These are phyloP conservation scores for Syzygium oleosum DNA, from an alignment of 345 rosid species.

Conservation along the genomic window DNA sequence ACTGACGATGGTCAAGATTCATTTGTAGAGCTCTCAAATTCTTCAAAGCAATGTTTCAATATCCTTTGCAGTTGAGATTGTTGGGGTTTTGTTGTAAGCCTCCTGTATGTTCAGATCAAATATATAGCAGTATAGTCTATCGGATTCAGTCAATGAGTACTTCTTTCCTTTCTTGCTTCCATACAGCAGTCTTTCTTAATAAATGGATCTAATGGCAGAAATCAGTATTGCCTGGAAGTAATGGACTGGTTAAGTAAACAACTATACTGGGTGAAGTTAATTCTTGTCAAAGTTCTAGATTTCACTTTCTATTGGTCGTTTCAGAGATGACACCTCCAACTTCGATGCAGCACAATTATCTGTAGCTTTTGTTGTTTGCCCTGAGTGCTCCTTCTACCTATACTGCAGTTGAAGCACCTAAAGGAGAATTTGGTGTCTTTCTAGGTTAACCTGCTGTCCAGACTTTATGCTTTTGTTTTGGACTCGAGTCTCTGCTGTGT, in stretches of 20 bases:
- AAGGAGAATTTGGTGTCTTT: not conserved
- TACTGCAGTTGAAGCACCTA: not conserved
- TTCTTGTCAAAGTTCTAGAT: not conserved
- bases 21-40: constrained; percentile 62
- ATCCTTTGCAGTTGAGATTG: constrained; percentile 86
- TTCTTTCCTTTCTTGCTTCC: not conserved
- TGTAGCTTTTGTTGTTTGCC: not conserved
- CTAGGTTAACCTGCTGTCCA: not conserved
- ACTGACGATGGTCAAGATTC: constrained; percentile 81
- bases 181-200: not conserved
- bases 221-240: not conserved
- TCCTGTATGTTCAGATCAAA: not conserved
- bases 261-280: not conserved
- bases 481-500: not conserved
- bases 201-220: not conserved
- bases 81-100: constrained; percentile 85
- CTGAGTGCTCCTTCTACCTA: not conserved
- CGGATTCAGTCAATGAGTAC: not conserved
- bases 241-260: not conserved
- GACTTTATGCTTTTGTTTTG: not conserved
- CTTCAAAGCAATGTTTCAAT: constrained; percentile 78
- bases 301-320: not conserved
- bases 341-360: not conserved
- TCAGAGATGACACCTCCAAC: not conserved
- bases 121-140: not conserved